phyloP scores from a whole-genome alignment of 169 alveolate species.

The Eimeria praecox region DNA sequence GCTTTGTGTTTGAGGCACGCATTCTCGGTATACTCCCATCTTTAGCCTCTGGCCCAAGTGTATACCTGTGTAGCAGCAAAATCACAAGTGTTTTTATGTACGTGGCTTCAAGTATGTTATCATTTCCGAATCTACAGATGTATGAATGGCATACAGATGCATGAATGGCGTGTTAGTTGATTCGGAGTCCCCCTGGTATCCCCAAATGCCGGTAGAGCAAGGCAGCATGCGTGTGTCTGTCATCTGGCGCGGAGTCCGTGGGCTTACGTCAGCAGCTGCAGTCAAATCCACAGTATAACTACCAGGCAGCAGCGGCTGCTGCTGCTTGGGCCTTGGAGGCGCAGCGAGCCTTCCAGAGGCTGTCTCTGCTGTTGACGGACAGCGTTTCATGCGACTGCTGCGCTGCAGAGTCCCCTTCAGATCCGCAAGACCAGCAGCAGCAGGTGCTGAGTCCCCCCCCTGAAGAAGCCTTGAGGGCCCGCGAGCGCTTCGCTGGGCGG shows the following conservation, averaged over 20 bases:
- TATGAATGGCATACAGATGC: background rate
- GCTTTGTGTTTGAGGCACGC: background rate
- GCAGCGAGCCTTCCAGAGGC: background rate
- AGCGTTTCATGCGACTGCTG: background rate
- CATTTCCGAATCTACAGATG: too few relatives aligned
- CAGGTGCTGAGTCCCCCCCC: background rate
- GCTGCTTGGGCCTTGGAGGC: background rate
- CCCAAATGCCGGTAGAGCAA: background rate
- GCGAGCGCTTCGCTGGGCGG: slow-evolving; percentile 43
- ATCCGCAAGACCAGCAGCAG: background rate
- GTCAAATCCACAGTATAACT: background rate
- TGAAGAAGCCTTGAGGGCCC: slow-evolving; percentile 39
- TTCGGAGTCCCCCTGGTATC: background rate
- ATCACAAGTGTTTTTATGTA: background rate
- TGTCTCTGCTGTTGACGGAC: background rate
- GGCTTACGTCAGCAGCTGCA: background rate
- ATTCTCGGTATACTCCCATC: too few relatives aligned
- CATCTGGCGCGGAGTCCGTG: background rate
- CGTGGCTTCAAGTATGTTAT: too few relatives aligned
- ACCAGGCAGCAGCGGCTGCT: background rate
- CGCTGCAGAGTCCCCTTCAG: background rate
- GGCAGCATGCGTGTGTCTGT: background rate
- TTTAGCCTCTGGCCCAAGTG: background rate
- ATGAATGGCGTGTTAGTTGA: too few relatives aligned
- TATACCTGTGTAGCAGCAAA: background rate